These are phyloP conservation scores for Blastomyces gilchristii DNA, from an alignment of 2,329 filamentous ascomycete genomes.

Conservation along the genomic window DNA sequence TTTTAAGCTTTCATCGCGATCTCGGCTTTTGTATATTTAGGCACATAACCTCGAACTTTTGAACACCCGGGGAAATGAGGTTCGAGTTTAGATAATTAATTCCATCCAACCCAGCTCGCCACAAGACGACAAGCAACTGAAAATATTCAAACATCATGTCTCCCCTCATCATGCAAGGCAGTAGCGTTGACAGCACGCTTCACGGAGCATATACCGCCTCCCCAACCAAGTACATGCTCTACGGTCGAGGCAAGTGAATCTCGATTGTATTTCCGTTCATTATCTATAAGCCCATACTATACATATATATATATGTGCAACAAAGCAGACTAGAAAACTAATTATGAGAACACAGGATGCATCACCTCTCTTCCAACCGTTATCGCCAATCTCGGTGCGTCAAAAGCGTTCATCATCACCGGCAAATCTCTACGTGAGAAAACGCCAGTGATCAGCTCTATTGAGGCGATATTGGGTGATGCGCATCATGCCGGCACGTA, in stretches of 20 bases:
- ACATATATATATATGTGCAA: neutral
- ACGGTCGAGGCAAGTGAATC: constrained; percentile 12
- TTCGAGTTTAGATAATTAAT: neutral
- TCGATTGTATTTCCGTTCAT: too few species aligned
- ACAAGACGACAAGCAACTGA: too few species aligned
- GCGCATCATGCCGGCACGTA: constrained; percentile 11
- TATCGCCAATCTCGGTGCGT: constrained; percentile 10
- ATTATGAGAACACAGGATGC: constrained; percentile 7
- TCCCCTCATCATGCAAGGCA: constrained; percentile 3
- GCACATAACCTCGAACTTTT: too few species aligned
- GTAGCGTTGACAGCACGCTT: constrained; percentile 9
- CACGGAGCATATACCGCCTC: constrained; percentile 11
- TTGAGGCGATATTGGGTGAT: constrained; percentile 8
- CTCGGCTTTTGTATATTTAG: too few species aligned
- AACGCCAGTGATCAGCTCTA: constrained; percentile 13
- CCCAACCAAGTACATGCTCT: constrained; percentile 14
- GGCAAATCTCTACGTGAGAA: constrained; percentile 14
- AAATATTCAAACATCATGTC: neutral
- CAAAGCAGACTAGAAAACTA: neutral
- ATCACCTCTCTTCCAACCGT: constrained; percentile 10
- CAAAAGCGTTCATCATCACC: constrained; percentile 15
- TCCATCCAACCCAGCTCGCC: neutral
- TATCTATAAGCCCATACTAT: too few species aligned
- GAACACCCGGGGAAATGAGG: too few species aligned
- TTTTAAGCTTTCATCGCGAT: too few species aligned